Base-by-base conservation (phyloP, 1,284 basidiomycete genomes). In the Sporisorium iseilematis-ciliati region DNA sequence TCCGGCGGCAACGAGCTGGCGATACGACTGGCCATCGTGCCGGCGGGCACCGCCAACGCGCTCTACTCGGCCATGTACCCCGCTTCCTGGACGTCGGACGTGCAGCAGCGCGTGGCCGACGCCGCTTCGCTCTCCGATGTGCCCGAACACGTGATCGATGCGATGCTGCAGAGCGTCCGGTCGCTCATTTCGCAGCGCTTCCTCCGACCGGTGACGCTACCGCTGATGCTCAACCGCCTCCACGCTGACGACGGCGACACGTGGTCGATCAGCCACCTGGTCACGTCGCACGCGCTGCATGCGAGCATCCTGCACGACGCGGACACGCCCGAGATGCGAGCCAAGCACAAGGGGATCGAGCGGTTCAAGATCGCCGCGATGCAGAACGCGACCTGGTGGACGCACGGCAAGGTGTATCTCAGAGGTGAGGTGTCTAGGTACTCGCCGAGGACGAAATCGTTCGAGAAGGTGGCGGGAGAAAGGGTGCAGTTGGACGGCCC, bases 41-140 rank as follows among this genome's bases (percentile, higher is more conserved):
- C 95, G 3, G 90, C 90, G 45, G 95, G 95, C 11, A 97, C 95
- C n/a, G 94, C 94, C 20, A 97, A 97, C 82, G 95, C 95, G 0
- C 87, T 97, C n/a, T 94, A 92, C 84, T 88, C 85, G 6, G 86
- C 87, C 18, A 75, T 87, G 21, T 88, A 87, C 89, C 57, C 91
- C 88, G 18, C 26, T 2, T 38, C 42, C 11, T 73, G 70, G 64
- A 64, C 65, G 40, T 54, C 64, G 20, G 45, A 67, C 0, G 50
- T 74, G 3, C 77, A 80, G n/a, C 33, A 50, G 1, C 40, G 33
- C 4, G 58, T 43, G 1, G 68, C 68, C 2, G 26, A 42, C 1
- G 50, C 54, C 8, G 16, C 12, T 0, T 16, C 43, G 3, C 18
- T 49, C 6, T 0, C 18, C 1, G 42, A 71, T 0, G 38, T 71